These are phyloP conservation scores for Xylaria cubensis DNA, from an alignment of 495 filamentous ascomycete species.

Conservation along the genomic window DNA sequence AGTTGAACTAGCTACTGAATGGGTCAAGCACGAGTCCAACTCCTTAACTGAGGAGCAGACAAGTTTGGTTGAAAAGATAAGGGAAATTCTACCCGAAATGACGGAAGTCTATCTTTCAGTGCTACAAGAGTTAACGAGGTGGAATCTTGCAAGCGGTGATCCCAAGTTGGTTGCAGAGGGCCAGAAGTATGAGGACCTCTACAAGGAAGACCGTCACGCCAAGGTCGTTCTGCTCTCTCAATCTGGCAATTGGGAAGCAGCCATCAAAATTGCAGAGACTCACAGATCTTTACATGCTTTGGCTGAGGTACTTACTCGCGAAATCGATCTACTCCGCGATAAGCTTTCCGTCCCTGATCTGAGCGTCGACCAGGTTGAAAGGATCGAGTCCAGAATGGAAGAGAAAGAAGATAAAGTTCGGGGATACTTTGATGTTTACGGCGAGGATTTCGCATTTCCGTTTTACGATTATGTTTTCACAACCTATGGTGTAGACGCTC, in stretches of 20 bases:
- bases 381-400: conserved; percentile 38
- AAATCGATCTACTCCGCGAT: conserved; percentile 44
- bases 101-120: conserved; percentile 55
- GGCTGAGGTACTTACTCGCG: conserved; percentile 62
- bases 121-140: conserved; percentile 49
- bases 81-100: conserved; percentile 48
- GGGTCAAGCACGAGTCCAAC: conserved; percentile 42
- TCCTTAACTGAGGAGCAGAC: conserved; percentile 27
- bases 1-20: conserved; percentile 53
- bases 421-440: conserved; percentile 74
- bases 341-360: conserved; percentile 31
- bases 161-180: conserved; percentile 41
- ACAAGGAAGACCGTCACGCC: conserved; percentile 47
- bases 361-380: conserved; percentile 33
- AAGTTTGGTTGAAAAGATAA: conserved; percentile 43
- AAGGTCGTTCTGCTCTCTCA: conserved; percentile 63
- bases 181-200: conserved; percentile 44
- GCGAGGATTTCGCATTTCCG: conserved; percentile 77
- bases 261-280: conserved; percentile 74
- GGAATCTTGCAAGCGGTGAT: conserved; percentile 48
- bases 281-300: conserved; percentile 73
- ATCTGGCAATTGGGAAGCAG: conserved; percentile 71
- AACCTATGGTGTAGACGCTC: conserved; percentile 64
- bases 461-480: conserved; percentile 79
- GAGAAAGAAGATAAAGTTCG: conserved; percentile 52